Base-by-base conservation (phyloP, 2,329 filamentous ascomycete species). In the Pleochaeta shiraiana region DNA sequence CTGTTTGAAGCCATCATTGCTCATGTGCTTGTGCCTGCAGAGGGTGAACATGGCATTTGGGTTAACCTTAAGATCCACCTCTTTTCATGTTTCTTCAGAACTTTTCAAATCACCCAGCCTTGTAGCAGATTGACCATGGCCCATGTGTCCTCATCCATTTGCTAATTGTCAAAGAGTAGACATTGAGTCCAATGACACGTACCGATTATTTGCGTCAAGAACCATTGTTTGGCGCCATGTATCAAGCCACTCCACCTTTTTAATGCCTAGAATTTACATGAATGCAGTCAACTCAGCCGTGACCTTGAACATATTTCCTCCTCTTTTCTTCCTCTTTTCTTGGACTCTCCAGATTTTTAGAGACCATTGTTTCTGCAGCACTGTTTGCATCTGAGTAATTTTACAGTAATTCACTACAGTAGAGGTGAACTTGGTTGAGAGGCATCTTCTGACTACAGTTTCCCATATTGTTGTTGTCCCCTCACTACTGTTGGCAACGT, bases 341-440 rank as follows among this genome's bases (percentile, higher is more conserved):
- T 21, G 45, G 21, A 30, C n/a, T 31, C n/a, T 4, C 28, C 12
- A 24, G 53, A 30, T 30, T 28, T 7, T 16, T 57, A 28, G 53
- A 21, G 14, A 6, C 30, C n/a, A 30, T 57, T 12, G 53, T 16
- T 57, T 57, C 53, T 12, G 53, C 53, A 31, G 53, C 26, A 57
- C 53, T 57, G 53, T 57, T 57, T 12, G 30, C 53, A 57, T 57
- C n/a, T n/a, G 24, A 21, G n/a, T n/a, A 50, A 50, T 57, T 57
- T 21, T 57, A 24, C 53, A 57, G 26, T 30, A 59, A 2, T 16
- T 59, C 16, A 30, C 28, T 24, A 33, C 53, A 30, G 53, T 59
- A 0, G 53, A 30, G 3, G 53, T 59, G 16, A 59, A 30, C 26
- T 59, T 59, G 16, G 53, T 57, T 31, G 53, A 57, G 11, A 57